Evolutionary conservation across 2,329 filamentous ascomycete species (phyloP).

Genomic region (Alternaria viburni): DNA sequence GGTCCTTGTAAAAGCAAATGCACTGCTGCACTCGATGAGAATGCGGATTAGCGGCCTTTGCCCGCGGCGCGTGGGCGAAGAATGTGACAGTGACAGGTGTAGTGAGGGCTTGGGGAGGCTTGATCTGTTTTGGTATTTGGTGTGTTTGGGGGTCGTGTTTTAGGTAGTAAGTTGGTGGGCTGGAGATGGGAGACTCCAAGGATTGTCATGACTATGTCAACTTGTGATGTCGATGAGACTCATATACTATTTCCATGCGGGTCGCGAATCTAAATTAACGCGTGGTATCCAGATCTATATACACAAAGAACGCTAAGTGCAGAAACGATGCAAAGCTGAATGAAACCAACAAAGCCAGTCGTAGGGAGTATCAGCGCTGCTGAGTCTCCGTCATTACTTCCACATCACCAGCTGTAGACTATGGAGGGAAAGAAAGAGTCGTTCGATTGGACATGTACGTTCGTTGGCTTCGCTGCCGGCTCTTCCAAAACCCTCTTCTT

Average conservation of each 20-base stretch:
- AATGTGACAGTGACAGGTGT: neutral
- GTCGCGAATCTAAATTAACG: neutral
- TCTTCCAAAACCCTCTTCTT: constrained; percentile 26
- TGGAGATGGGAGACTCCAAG: neutral
- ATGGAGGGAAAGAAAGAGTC: constrained; percentile 30
- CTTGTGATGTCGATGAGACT: neutral
- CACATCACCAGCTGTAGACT: constrained; percentile 6
- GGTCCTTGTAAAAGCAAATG: neutral
- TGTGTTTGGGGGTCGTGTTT: neutral
- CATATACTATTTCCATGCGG: neutral
- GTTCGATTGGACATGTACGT: constrained; percentile 20
- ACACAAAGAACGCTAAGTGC: constrained; percentile 29
- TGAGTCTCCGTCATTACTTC: neutral
- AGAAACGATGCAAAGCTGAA: neutral
- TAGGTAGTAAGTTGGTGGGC: neutral
- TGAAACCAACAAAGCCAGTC: constrained; percentile 1
- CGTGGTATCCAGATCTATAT: constrained; percentile 5
- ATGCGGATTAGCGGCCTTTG: neutral
- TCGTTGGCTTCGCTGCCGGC: constrained; percentile 5
- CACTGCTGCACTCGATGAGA: neutral
- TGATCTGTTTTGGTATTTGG: neutral
- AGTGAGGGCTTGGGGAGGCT: neutral
- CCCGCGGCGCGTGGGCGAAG: neutral
- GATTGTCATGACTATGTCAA: neutral
- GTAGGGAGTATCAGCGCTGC: constrained; percentile 4